Conservation (phyloP, 1,284 basidiomycete species). For the Vanrija sp. region DNA sequence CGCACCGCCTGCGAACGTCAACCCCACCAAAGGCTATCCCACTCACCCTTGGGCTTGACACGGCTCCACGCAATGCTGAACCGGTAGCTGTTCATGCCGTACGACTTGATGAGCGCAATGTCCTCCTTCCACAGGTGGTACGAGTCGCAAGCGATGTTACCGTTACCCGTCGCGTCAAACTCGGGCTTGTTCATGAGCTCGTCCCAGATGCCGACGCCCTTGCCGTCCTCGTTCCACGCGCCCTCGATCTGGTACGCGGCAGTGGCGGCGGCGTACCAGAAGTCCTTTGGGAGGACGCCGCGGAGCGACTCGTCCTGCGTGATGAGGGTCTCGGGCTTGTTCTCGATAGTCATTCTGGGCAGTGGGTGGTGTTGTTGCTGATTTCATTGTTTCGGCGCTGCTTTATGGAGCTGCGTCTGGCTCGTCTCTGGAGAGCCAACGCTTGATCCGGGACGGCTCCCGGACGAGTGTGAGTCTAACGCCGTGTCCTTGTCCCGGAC, state of each 20-base stretch:
- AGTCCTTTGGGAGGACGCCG: slow-evolving; percentile 52
- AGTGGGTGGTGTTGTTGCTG: no score
- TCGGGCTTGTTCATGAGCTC: slow-evolving; percentile 59
- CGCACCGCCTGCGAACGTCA: slow-evolving; percentile 49
- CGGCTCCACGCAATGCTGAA: slow-evolving; percentile 69
- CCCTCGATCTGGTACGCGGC: slow-evolving; percentile 38
- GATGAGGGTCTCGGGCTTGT: slow-evolving; percentile 6
- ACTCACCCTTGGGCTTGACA: slow-evolving; percentile 59
- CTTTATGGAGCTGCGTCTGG: no score
- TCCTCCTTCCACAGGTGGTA: slow-evolving; percentile 61
- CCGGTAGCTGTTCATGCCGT: slow-evolving; percentile 57
- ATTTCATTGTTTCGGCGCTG: no score
- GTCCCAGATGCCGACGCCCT: slow-evolving; percentile 52
- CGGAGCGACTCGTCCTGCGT: slow-evolving; percentile 9
- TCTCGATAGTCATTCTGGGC: background rate
- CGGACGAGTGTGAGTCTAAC: no score
- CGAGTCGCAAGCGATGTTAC: slow-evolving; percentile 23
- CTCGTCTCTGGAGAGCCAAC: no score
- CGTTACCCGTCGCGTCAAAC: slow-evolving; percentile 9
- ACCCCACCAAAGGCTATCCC: background rate
- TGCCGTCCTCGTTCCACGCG: slow-evolving; percentile 22
- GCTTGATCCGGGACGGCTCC: no score
- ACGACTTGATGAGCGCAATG: slow-evolving; percentile 58
- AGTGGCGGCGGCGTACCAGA: slow-evolving; percentile 69
- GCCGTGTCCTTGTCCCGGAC: no score